Base-by-base conservation (phyloP, 192 early-diverging fungal species). In the Ambispora gerdemannii region DNA sequence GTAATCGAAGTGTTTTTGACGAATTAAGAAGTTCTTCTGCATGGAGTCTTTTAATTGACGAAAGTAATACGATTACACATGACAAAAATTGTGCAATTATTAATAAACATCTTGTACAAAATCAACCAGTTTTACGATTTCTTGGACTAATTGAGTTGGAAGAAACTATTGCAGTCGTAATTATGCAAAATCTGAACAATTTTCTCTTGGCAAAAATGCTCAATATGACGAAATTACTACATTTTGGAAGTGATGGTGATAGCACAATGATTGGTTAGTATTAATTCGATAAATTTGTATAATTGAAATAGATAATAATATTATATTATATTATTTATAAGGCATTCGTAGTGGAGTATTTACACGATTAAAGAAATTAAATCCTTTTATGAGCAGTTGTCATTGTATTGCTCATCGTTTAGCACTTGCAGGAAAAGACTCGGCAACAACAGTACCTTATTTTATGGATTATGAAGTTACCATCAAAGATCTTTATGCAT, bases 1-100 rank as follows among this genome's bases (percentile, higher is more conserved):
- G 30, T 59, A 59, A 59, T 59, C 33, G 30, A 59, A 59, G 30
- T 28, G 28, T 59, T 59, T 59, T 59, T n/a, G 27, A 24, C 20
- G 30, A 59, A 33, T 27, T 59, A 32, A 0, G 30, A 11, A 59
- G 33, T 32, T 59, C 30, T 28, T 19, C 56, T 32, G 30, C 56
- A 10, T 59, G 56, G 28, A 59, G 56, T 59, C n/a, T 59, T 32
- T 59, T 59, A 59, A 59, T 59, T 59, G 56, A 32, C 13, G 30
- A 59, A 30, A 59, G 56, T 59, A 59, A 59, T 33, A 59, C 56
- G 6, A 59, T 59, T 13, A 59, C 10, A 59, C 13, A 59, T 59
- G 28, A 59, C 20, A 59, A 59, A 59, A 59, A 11, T 32, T 59
- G 0, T 59, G 3, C 56, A 30, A 59, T 59, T 11, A 19, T 59